Percentiles rank a stretch among this genome's conserved stretches.
Evolutionary conservation across 768 basidiomycete genomes (phyloP).

Genomic region (Terana coerulea): DNA sequence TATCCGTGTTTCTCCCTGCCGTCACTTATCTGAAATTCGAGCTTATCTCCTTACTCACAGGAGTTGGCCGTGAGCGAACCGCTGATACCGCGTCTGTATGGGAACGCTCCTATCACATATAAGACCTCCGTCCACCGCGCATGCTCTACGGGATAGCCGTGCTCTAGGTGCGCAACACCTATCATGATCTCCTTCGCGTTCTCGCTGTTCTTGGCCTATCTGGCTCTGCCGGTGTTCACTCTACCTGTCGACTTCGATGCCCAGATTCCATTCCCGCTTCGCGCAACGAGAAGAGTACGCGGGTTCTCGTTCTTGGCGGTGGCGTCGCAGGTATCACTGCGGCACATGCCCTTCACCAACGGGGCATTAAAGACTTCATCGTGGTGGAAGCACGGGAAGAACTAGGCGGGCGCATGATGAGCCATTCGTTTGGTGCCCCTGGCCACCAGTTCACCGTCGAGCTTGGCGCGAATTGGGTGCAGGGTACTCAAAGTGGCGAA

Average conservation of each 20-base stretch:
- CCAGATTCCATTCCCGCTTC: neutral
- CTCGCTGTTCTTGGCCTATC: neutral
- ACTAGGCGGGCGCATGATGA: conserved; percentile 60
- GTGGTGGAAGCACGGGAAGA: conserved; percentile 56
- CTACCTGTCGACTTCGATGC: neutral
- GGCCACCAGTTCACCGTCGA: conserved; percentile 44
- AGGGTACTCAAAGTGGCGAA: conserved; percentile 41
- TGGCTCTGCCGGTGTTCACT: neutral
- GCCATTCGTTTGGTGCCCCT: conserved; percentile 37
- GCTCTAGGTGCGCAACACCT: neutral
- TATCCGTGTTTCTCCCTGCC: too few relatives aligned
- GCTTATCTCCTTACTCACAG: too few relatives aligned
- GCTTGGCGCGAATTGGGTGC: conserved; percentile 59
- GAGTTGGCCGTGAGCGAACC: too few relatives aligned
- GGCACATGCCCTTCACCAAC: conserved; percentile 52
- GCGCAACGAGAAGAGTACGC: conserved; percentile 19
- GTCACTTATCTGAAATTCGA: too few relatives aligned
- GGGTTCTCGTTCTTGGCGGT: conserved; percentile 60
- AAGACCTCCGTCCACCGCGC: neutral
- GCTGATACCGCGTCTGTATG: too few relatives aligned
- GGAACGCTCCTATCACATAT: too few relatives aligned
- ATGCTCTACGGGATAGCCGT: neutral
- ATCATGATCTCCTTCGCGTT: neutral
- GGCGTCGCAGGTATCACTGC: conserved; percentile 65
- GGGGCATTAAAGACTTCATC: conserved; percentile 54